phyloP scores from a whole-genome alignment of 495 filamentous ascomycete genomes.

The Achaetomiella virescens region DNA sequence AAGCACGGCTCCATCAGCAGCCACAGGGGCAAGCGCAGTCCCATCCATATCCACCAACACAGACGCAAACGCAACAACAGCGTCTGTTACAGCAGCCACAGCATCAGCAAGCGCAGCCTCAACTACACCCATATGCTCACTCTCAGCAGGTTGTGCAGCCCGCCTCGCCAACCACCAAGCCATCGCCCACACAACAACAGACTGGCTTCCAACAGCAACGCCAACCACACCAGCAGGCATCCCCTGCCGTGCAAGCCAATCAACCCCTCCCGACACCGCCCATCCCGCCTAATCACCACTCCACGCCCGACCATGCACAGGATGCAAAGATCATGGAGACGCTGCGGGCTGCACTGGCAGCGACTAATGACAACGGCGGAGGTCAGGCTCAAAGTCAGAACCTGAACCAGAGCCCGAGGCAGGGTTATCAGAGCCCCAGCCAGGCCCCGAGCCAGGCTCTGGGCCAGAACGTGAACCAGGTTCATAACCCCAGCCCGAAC shows the following conservation, averaged over 20 bases:
- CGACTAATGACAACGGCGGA: neutral
- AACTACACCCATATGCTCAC: neutral
- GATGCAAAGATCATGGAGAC: constrained; percentile 21
- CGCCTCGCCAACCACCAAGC: neutral
- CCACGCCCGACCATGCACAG: constrained; percentile 25
- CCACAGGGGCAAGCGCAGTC: neutral
- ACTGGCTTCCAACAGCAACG: neutral
- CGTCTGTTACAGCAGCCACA: neutral
- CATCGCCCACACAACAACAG: neutral
- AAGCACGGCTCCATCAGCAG: neutral
- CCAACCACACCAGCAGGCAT: neutral
- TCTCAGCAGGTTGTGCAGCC: neutral
- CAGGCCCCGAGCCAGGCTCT: no score
- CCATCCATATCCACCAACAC: neutral
- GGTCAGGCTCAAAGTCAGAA: neutral
- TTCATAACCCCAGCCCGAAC: no score
- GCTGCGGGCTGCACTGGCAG: constrained; percentile 22
- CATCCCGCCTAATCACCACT: constrained; percentile 25
- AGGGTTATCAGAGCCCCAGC: no score
- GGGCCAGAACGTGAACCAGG: no score
- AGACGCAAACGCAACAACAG: neutral
- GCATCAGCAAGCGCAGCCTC: constrained; percentile 9
- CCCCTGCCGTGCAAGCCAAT: no score
- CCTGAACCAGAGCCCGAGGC: neutral
- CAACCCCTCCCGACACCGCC: constrained; percentile 9